Percentiles rank a stretch among this genome's conserved stretches.
These are phyloP conservation scores for Lepiota brunneoincarnata DNA, from an alignment of 768 basidiomycete species.

Conservation along the genomic window DNA sequence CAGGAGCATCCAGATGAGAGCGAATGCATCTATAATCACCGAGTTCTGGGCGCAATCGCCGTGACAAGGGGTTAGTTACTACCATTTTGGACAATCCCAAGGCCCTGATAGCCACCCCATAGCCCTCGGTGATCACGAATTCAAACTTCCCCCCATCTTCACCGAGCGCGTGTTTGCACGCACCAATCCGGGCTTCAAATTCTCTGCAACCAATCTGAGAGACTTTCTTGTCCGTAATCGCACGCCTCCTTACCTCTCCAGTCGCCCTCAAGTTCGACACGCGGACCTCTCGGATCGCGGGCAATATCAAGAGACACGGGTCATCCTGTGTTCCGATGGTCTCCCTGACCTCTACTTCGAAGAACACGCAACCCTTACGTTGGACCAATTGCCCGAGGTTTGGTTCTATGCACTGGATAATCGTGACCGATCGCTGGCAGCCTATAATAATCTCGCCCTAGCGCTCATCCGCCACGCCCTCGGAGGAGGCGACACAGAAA, in stretches of 20 bases:
- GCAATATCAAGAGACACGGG: slow-evolving; percentile 16
- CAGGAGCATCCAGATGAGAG: slow-evolving; percentile 46
- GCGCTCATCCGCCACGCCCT: slow-evolving; percentile 41
- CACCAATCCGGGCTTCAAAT: slow-evolving; percentile 32
- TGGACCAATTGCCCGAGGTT: slow-evolving; percentile 25
- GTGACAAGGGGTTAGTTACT: slow-evolving; percentile 49
- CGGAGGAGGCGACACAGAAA: slow-evolving; percentile 38
- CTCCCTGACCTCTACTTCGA: slow-evolving; percentile 43
- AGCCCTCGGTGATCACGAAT: slow-evolving; percentile 55
- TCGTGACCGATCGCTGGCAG: slow-evolving; percentile 10
- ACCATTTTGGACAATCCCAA: neutral
- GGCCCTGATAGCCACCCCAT: neutral
- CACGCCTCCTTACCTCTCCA: slow-evolving; percentile 55
- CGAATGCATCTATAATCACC: slow-evolving; percentile 39
- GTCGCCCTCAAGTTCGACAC: slow-evolving; percentile 40
- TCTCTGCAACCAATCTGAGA: slow-evolving; percentile 31
- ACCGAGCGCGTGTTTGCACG: slow-evolving; percentile 45
- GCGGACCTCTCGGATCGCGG: slow-evolving; percentile 25
- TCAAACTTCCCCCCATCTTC: slow-evolving; percentile 49
- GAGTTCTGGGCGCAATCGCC: slow-evolving; percentile 54
- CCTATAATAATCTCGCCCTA: slow-evolving; percentile 31
- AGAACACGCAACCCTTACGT: slow-evolving; percentile 19
- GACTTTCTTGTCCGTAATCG: slow-evolving; percentile 41
- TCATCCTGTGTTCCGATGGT: slow-evolving; percentile 54
- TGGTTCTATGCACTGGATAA: slow-evolving; percentile 31